Evolutionary conservation across 163 green algal species (phyloP), one percentile per base, ranked within the genome.

Genomic region (Chlorella variabilis): DNA sequence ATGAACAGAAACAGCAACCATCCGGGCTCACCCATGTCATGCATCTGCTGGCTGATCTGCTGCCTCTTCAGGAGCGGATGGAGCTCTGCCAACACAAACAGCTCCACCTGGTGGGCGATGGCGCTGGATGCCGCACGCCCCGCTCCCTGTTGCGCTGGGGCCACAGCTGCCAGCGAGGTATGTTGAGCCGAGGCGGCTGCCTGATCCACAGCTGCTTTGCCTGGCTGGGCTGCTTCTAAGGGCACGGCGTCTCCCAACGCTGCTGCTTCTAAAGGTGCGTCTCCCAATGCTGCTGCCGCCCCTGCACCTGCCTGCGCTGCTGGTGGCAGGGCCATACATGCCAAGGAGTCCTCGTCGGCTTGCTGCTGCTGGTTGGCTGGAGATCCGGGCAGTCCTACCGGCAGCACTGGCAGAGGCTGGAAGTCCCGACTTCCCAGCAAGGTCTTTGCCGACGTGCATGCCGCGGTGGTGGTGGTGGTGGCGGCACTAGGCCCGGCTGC

Each of bases 81-180:
- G 63, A 82, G 76, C 76, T 82, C 76, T 0, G 63, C 76, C 18
- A 45, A 29, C 4, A 82, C 25, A 33, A 76, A 82, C 15, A 77
- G 48, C 76, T 42, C 45, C 48, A 82, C 76, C 41, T 74, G 59
- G 36, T 58, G 56, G n/a, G 33, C 21, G n/a, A 80, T 36, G 4
- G 33, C 49, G 31, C 5, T 21, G 68, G 13, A 20, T 13, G 68
- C 27, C 21, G 39, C 67, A 13, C 8, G 49, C 51, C 4, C 38
- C 23, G 67, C 68, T 23, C 41, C 51, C 49, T 38, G 56, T 38
- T 21, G 56, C 36, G 15, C 31, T 41, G 15, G n/a, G n/a, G n/a
- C n/a, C n/a, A n/a, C n/a, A n/a, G n/a, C n/a, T n/a, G n/a, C n/a
- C n/a, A n/a, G n/a, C n/a, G n/a, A n/a, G n/a, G n/a, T n/a, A n/a